Evolutionary conservation across 108 stramenopile species (phyloP), one percentile per base, ranked within the genome.

Genomic region (Pseudonitzschia pungens): DNA sequence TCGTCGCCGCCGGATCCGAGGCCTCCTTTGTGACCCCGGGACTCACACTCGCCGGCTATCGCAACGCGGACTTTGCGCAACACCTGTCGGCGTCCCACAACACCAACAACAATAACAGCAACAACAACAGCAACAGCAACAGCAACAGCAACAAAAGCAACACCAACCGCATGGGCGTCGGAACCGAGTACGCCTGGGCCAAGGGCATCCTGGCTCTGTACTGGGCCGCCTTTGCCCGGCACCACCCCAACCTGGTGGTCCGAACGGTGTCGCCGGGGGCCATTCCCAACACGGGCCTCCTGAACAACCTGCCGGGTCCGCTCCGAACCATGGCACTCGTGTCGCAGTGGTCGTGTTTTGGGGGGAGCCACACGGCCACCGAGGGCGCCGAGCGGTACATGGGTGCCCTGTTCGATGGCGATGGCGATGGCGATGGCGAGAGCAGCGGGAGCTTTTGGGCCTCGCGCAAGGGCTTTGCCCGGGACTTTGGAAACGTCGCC

Each of bases 371-470:
- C 41, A 26, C 64, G 43, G 64, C 65, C 2, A 5, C 51, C 28
- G 65, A 44, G 24, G 77, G 71, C 12, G 77, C 77, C 65, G 67
- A 77, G 44, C 32, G 64, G 14, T 77, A 77, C 44, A 56, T 77
- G 5, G 65, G 67, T 40, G 81, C 69, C 26, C 41, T 70, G 52
- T 8, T 68, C 28, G 14, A n/a, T 15, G 12, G 29, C 16, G 14
- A 11, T 2, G 21, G 2, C 10, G 54, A 20, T 15, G 12, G 29
- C 16, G 14, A 11, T 2, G 21, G 2, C 10, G 54, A 20, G 4
- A 40, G 0, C 6, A 67, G 66, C 26, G 66, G 66, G 12, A 22
- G 15, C 4, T 67, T 67, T 28, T 26, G 7, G 26, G 66, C 66
- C 8, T 67, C 66, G 21, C 22, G 43, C 11, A 67, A 22, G 28